Evolutionary conservation across 768 basidiomycete species (phyloP), one percentile per base, ranked within the genome.

Genomic region (Hydnomerulius pinastri): DNA sequence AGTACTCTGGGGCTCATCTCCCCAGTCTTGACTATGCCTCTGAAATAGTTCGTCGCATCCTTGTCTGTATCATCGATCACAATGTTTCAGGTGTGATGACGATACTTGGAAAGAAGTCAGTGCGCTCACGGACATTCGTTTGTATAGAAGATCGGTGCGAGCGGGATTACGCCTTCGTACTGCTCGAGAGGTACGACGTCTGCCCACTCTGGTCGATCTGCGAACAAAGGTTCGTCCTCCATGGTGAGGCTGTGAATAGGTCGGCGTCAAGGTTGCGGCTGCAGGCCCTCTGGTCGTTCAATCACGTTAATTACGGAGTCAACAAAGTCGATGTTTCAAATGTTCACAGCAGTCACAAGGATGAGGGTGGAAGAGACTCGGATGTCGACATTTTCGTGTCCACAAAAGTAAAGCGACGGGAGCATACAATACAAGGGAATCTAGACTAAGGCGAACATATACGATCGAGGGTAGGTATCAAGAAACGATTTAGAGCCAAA

Each of bases 91-190:
- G 48, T 44, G 45, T n/a, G n/a, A n/a, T n/a, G n/a, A n/a, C n/a
- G n/a, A n/a, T n/a, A 30, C 17, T 17, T 2, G 37, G 53, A 46
- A 33, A 46, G 36, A 28, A 8, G 42, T 46, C 25, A 42, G 23
- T 30, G 42, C 25, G 54, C 39, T 30, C 36, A 77, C 90, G 63
- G 48, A 95, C 96, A 99, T 76, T 93, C 87, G 32, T 76, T 75
- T 4, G 83, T 82, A 63, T 99, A 99, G 64, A 95, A 84, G 67
- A 99, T 98, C 2, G 92, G 91, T 0, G 92, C 95, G 35, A 98
- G 75, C 2, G 93, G 89, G 52, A 81, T 80, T 27, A 79, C 67
- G 17, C 76, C 80, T 58, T 97, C 94, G 50, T 90, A 87, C 60
- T 98, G 96, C 18, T 81, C 74, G 12, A 95, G 60, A 0, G 95